Evolutionary conservation across 2,329 filamentous ascomycete genomes (phyloP).

Genomic region (Chalara sp.): DNA sequence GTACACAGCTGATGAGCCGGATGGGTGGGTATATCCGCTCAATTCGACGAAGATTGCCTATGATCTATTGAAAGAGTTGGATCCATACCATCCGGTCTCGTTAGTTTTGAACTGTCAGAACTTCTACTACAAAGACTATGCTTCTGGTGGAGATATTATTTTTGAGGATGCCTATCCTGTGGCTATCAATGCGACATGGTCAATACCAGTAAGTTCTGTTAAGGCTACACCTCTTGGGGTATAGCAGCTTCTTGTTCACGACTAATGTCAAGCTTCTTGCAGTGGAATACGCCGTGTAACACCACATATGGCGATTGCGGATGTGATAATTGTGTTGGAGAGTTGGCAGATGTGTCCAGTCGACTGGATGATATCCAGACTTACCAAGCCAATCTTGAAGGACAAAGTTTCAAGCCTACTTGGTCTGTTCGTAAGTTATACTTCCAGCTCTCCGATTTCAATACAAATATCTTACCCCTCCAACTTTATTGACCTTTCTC

Average conservation of each 20-base stretch:
- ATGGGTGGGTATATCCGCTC: slow-evolving; percentile 31
- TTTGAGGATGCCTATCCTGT: slow-evolving; percentile 44
- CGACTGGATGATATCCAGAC: slow-evolving; percentile 34
- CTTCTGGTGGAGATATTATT: slow-evolving; percentile 42
- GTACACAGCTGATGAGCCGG: slow-evolving; percentile 48
- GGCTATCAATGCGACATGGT: slow-evolving; percentile 38
- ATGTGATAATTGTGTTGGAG: slow-evolving; percentile 39
- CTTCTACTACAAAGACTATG: slow-evolving; percentile 44
- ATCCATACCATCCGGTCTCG: slow-evolving; percentile 46
- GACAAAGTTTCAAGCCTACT: slow-evolving; percentile 31
- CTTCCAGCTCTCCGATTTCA: too few species aligned
- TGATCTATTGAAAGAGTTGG: slow-evolving; percentile 35
- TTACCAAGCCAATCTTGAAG: slow-evolving; percentile 33
- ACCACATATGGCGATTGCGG: slow-evolving; percentile 39
- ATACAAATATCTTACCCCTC: too few species aligned
- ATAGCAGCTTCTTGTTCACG: too few species aligned
- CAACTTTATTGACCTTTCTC: too few species aligned
- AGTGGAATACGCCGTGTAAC: slow-evolving; percentile 41
- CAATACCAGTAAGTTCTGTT: slow-evolving; percentile 16
- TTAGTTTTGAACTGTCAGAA: slow-evolving; percentile 45
- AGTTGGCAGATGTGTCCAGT: slow-evolving; percentile 23
- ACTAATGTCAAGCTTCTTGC: too few species aligned
- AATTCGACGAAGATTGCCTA: slow-evolving; percentile 38
- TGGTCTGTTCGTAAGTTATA: slow-evolving; percentile 34
- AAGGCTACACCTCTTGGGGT: too few species aligned